These are phyloP conservation scores for Erodium moschatum DNA, from an alignment of 441 rosid species.

Conservation along the genomic window DNA sequence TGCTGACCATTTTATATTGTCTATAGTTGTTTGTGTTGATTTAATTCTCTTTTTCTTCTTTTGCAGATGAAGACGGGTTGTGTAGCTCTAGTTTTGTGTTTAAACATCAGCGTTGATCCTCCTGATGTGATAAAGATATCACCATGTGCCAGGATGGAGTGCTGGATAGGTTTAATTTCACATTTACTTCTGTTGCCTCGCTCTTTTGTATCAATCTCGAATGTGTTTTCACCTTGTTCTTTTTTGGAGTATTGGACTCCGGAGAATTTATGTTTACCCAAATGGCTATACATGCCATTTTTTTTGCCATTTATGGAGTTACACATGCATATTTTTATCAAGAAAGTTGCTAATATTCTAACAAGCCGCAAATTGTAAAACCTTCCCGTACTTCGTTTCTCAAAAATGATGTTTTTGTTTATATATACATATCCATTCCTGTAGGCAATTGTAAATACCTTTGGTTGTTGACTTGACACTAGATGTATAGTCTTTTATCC, in stretches of 20 bases:
- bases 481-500: background rate
- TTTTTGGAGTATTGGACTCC: too few relatives aligned
- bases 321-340: background rate
- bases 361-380: background rate
- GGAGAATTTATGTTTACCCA: too few relatives aligned
- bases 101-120: constrained; percentile 96
- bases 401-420: too few relatives aligned
- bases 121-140: constrained; percentile 99
- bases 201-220: constrained; percentile 7
- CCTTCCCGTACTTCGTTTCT: background rate
- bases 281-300: too few relatives aligned
- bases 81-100: constrained; percentile 92
- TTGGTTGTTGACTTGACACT: background rate
- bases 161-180: constrained; percentile 78
- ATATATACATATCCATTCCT: too few relatives aligned
- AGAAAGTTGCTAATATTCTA: background rate
- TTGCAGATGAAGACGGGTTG: constrained; percentile 99
- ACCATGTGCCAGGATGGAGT: constrained; percentile 99
- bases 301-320: background rate
- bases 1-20: constrained; percentile 15
- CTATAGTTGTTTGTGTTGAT: constrained; percentile 9
- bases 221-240: too few relatives aligned
- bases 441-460: background rate
- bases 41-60: constrained; percentile 12
- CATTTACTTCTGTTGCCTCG: constrained; percentile 18